Evolutionary conservation across 2,329 filamentous ascomycete genomes (phyloP).

Genomic region (Hymenoscyphus occultus): DNA sequence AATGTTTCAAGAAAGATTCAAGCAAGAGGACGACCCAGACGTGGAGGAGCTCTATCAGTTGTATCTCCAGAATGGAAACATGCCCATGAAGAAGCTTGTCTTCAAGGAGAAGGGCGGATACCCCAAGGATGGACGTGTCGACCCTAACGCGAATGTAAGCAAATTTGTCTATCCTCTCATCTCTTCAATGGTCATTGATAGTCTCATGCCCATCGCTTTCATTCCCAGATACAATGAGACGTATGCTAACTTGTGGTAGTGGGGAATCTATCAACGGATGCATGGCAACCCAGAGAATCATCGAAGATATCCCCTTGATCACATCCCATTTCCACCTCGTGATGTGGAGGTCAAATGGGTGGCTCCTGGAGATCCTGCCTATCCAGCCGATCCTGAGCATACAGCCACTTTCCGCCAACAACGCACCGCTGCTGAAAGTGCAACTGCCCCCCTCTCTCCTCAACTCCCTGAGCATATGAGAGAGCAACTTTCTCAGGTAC

Average conservation of each 20-base stretch:
- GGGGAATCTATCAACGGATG: conserved; percentile 7
- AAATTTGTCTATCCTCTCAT: too few species aligned
- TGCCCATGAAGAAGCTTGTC: conserved; percentile 9
- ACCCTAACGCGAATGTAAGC: neutral
- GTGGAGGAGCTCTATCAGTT: conserved; percentile 5
- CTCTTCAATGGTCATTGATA: too few species aligned
- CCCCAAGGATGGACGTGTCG: neutral
- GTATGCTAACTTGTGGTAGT: neutral
- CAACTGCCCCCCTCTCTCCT: neutral
- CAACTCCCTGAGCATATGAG: neutral
- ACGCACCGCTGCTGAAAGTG: neutral
- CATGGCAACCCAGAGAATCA: conserved; percentile 1
- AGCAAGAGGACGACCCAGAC: neutral
- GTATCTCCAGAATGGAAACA: neutral
- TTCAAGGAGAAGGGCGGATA: conserved; percentile 8
- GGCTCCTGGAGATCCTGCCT: neutral
- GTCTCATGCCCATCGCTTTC: too few species aligned
- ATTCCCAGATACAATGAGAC: too few species aligned
- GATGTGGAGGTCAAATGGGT: neutral
- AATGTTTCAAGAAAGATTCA: neutral
- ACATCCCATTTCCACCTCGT: conserved; percentile 6
- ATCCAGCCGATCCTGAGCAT: neutral
- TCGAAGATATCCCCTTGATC: conserved; percentile 3
- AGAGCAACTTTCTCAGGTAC: neutral
- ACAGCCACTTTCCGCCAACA: neutral